Percentiles rank a stretch among this genome's conserved stretches.
phyloP scores from a whole-genome alignment of 108 stramenopile genomes.

The Schizochytrium sp. region DNA sequence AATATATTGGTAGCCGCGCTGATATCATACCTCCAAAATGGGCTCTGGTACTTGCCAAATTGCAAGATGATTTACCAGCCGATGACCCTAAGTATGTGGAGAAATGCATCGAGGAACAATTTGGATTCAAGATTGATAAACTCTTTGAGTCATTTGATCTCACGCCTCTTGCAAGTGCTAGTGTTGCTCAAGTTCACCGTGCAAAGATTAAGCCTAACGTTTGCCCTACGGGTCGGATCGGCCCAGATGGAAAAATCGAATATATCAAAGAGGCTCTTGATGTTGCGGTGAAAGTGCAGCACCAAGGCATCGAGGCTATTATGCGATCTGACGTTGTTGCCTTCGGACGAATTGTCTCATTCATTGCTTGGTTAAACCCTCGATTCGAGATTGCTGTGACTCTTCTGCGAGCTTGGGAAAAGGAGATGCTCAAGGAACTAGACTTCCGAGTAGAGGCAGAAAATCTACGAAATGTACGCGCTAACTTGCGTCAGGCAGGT shows the following conservation, averaged over 20 bases:
- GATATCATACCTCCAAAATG: conserved; percentile 76
- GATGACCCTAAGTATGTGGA: conserved; percentile 80
- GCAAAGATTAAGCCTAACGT: conserved; percentile 69
- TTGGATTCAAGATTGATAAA: conserved; percentile 75
- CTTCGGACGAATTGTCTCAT: conserved; percentile 1
- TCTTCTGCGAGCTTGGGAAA: conserved; percentile 7
- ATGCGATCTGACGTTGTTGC: conserved; percentile 84
- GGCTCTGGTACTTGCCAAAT: conserved; percentile 80
- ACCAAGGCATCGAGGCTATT: conserved; percentile 89
- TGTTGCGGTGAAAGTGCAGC: conserved; percentile 94
- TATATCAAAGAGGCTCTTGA: conserved; percentile 72
- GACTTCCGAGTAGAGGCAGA: not conserved
- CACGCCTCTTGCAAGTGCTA: conserved; percentile 87
- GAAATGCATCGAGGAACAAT: conserved; percentile 76
- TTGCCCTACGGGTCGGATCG: not conserved
- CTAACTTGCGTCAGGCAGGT: conserved; percentile 12
- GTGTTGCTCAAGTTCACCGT: conserved; percentile 93
- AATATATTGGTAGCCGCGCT: conserved; percentile 83
- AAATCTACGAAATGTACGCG: not conserved
- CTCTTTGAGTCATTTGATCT: conserved; percentile 84
- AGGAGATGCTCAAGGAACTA: conserved; percentile 57
- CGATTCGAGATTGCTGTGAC: conserved; percentile 17
- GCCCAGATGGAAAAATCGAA: conserved; percentile 64
- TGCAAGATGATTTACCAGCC: conserved; percentile 86
- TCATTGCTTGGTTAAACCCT: conserved; percentile 58